Evolutionary conservation across 2,329 filamentous ascomycete genomes (phyloP), one percentile per base, ranked within the genome.

Genomic region (Aspergillus alliaceus): DNA sequence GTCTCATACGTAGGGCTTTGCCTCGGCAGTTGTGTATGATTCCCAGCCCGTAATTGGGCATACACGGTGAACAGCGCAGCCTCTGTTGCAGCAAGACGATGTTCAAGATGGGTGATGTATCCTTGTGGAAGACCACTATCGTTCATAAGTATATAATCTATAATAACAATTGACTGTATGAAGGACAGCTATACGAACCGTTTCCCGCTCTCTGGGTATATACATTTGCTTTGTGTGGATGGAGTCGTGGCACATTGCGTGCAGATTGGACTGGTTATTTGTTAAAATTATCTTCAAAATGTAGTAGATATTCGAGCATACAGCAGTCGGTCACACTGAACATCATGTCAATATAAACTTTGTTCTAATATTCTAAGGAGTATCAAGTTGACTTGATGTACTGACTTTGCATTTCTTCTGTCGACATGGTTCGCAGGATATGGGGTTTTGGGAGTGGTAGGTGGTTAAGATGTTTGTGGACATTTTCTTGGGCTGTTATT

Each of bases 51-150:
- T 35, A 62, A 34, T n/a, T 53, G 48, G 9, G 58, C 25, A 11
- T 68, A 53, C 12, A 65, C 58, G 27, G 62, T 58, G 53, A 64
- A 69, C 8, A 72, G 55, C n/a, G 68, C 64, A 27, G 58, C 46
- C 49, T 72, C 69, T 1, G 69, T 71, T 37, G 66, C 65, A 20
- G 59, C 59, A 6, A 79, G 68, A 1, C 77, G 71, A 2, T 70
- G 68, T 52, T 79, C 77, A 3, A 79, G 50, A 18, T 68, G 69
- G 3, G 69, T 75, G 5, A 78, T 71, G 40, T 77, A 79, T 0
- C 77, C 77, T 11, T 72, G 60, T 4, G 62, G 62, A 4, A 64
- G 60, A 24, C 62, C 62, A 18, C 61, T 63, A n/a, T 34, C 4
- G 9, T 11, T 7, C 18, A 35, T 51, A 14, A 51, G 24, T 6